Base-by-base conservation (phyloP, 2,329 filamentous ascomycete genomes). In the Colletotrichum sojae region DNA sequence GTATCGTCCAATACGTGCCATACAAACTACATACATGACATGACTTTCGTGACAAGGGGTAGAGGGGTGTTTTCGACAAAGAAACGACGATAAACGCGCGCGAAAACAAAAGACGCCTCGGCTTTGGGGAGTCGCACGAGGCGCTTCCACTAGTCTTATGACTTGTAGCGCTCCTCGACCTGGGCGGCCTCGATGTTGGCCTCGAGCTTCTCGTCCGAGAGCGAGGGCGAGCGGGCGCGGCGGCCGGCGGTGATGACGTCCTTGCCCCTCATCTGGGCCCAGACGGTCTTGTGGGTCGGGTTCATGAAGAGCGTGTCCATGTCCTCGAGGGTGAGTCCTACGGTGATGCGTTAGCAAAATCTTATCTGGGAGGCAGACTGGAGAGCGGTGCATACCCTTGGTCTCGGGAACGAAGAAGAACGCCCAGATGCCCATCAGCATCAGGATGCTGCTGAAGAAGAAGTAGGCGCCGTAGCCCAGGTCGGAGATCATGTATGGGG, bases 341-440 rank as follows among this genome's bases (percentile, higher is more conserved):
- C 22, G 61, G 2, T 0, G 5, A 22, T 59, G 8, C 45, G 52
- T 10, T 16, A 54, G 12, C 9, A 10, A 10, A 10, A 2, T 36
- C n/a, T 15, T 0, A 12, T 4, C 2, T 15, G 16, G 6, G 4
- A 3, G 1, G 20, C 22, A 4, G 13, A 39, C n/a, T 20, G n/a
- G 2, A n/a, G 3, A 25, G 45, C 10, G 18, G 4, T 13, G 40
- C 67, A 4, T 8, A 67, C 84, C 84, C 74, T 85, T 87, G 3
- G 85, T 87, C 72, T 87, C 85, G 1, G 85, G 85, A 0, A 87
- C 78, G 55, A 84, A 84, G 76, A 86, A 85, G 63, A 81, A 82
- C 3, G 84, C 80, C 75, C 83, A 88, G 51, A 85, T 73, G 10
- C 83, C 79, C 71, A 84, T 82, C 31, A 78, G 70, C 16, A 86